Evolutionary conservation across 1,139 yeast species (phyloP), one percentile per base, ranked within the genome.

Genomic region (Pneumocystis sp.): DNA sequence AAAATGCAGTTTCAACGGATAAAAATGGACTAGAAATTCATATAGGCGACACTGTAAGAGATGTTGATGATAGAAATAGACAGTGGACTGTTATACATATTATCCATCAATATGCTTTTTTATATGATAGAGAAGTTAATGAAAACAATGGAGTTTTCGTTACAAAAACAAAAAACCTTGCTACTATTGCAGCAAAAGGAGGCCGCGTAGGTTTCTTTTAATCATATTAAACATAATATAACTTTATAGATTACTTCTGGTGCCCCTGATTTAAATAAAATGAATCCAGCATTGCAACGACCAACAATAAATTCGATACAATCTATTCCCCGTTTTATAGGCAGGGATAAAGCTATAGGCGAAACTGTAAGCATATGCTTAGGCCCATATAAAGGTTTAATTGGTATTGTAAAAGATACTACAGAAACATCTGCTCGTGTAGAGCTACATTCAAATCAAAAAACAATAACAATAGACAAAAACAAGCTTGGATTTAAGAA

Each of bases 101-200:
- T 66, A 89, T 87, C 79, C 85, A 91, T 72, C 85, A 86, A 68
- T 80, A 82, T 62, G 81, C 93, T 69, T 93, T 91, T 75, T 80
- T 90, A 63, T 87, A 89, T 74, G 86, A 93, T 67, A 86, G 88
- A 70, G 86, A 86, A 65, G 82, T 88, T 62, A 75, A 83, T 60
- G 97, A 91, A 74, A 90, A 93, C 75, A 83, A 90, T 68, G 98
- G 98, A 76, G 90, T 93, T 10, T 91, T 91, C 76, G 96, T 87
- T 59, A 84, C 86, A 56, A 85, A 84, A 70, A 83, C 90, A 59
- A 80, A 83, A 75, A 86, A 86, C 73, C 90, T 93, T 57, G 84
- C 86, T 69, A 88, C 96, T 6, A 83, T 90, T 64, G 85, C 96
- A 4, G 87, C 95, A 39, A 90, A 89, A 76, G 91, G 87, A 65